Conservation (phyloP, 805 yeast genomes). For the Yamadazyma akitaensis region DNA sequence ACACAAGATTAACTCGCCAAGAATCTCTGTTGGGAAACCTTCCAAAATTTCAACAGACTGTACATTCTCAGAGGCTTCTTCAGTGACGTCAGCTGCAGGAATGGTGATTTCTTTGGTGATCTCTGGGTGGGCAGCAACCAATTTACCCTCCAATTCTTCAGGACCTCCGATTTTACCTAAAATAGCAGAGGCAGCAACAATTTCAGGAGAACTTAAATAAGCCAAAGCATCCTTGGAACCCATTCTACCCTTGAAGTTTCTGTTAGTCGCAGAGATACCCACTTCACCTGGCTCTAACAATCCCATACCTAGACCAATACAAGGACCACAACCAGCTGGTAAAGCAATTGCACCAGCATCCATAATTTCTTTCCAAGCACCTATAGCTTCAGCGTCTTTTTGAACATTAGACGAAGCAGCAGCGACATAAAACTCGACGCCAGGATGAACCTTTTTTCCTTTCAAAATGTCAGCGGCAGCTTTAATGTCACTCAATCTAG, state of each 20-base stretch:
- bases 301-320: constrained; percentile 97
- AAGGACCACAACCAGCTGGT: constrained; percentile 99
- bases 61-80: constrained; percentile 26
- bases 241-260: constrained; percentile 99
- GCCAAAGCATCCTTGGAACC: constrained; percentile 96
- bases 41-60: constrained; percentile 69
- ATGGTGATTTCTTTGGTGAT: constrained; percentile 45
- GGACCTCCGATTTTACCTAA: constrained; percentile 92
- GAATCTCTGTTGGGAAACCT: constrained; percentile 87
- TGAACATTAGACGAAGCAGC: constrained; percentile 96
- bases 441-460: constrained; percentile 79
- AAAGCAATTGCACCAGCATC: constrained; percentile 93
- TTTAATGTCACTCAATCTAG: constrained; percentile 85
- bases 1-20: constrained; percentile 91
- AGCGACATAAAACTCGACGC: constrained; percentile 94
- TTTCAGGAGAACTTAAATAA: constrained; percentile 94
- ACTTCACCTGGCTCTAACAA: constrained; percentile 92
- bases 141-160: constrained; percentile 68
- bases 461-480: constrained; percentile 89
- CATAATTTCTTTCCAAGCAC: constrained; percentile 87
- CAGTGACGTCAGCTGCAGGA: constrained; percentile 30
- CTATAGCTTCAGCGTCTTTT: constrained; percentile 82
- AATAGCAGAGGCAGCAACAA: constrained; percentile 98
- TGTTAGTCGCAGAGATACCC: constrained; percentile 96
- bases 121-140: constrained; percentile 37